phyloP scores from a whole-genome alignment of 495 filamentous ascomycete species.

The Aspergillus mulundensis region DNA sequence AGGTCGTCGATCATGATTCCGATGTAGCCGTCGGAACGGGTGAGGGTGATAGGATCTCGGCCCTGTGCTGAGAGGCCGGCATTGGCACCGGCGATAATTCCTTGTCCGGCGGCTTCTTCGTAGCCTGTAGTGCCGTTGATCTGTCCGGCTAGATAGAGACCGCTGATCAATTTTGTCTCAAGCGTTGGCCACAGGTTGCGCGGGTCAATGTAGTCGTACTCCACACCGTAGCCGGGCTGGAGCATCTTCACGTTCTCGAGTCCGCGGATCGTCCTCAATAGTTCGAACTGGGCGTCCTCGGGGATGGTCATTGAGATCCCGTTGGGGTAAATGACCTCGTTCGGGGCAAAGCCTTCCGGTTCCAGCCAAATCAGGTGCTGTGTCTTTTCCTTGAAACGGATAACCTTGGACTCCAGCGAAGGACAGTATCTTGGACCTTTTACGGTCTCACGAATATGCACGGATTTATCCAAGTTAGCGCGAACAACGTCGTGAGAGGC shows the following conservation, averaged over 20 bases:
- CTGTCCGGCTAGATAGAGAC: constrained; percentile 90
- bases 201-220: constrained; percentile 98
- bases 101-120: constrained; percentile 94
- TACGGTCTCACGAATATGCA: constrained; percentile 94
- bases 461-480: constrained; percentile 81
- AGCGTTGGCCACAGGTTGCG: constrained; percentile 79
- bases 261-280: constrained; percentile 79
- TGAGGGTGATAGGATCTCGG: constrained; percentile 60
- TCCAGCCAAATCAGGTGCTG: constrained; percentile 92
- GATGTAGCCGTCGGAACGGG: constrained; percentile 89
- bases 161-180: constrained; percentile 87
- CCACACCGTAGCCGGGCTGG: constrained; percentile 94
- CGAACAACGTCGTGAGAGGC: constrained; percentile 80
- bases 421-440: constrained; percentile 94
- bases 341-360: constrained; percentile 85
- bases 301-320: constrained; percentile 97
- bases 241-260: constrained; percentile 91
- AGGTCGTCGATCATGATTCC: constrained; percentile 99
- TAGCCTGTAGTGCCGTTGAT: constrained; percentile 99
- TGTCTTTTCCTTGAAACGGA: constrained; percentile 75
- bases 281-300: constrained; percentile 73
- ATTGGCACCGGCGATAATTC: constrained; percentile 88
- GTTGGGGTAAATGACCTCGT: constrained; percentile 90
- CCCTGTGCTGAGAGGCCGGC: constrained; percentile 74
- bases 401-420: constrained; percentile 90